These are phyloP conservation scores for Apiospora marii DNA, from an alignment of 2,329 filamentous ascomycete species.

Conservation along the genomic window DNA sequence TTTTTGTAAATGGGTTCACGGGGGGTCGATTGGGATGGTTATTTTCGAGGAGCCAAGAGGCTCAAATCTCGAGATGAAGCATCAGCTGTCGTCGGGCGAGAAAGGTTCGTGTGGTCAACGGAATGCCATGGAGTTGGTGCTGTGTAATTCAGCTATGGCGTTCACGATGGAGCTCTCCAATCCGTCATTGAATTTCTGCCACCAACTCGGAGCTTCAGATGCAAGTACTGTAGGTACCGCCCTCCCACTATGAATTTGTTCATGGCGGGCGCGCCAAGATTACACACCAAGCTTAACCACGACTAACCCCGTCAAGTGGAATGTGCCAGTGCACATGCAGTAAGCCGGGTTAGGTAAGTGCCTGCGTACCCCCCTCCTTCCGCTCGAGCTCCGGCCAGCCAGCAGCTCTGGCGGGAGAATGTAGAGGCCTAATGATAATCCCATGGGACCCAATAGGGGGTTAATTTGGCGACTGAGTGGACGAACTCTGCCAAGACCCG, in stretches of 20 bases:
- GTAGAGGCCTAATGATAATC: conserved; percentile 5
- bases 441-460: conserved; percentile 19
- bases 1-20: neutral
- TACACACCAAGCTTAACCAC: neutral
- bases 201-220: neutral
- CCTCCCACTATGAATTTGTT: neutral
- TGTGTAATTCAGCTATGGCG: neutral
- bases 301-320: neutral
- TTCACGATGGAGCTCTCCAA: conserved; percentile 8
- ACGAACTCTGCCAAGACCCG: conserved; percentile 17
- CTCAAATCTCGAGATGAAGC: conserved; percentile 40
- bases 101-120: neutral
- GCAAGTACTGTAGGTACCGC: neutral
- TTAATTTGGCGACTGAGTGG: conserved; percentile 1
- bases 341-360: conserved; percentile 15
- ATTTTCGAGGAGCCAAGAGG: conserved; percentile 41
- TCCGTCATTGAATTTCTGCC: conserved; percentile 24
- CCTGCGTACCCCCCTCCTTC: conserved; percentile 5
- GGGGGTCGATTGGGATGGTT: neutral
- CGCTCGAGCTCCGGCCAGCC: neutral
- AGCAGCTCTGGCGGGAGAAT: neutral
- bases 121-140: conserved; percentile 8
- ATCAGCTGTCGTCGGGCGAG: conserved; percentile 33
- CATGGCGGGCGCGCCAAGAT: conserved; percentile 2
- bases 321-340: neutral